A percentile compares a stretch with the other conserved stretches of the same genome.
Conservation (phyloP, 2,329 filamentous ascomycete species). For the Aspergillus jensenii region DNA sequence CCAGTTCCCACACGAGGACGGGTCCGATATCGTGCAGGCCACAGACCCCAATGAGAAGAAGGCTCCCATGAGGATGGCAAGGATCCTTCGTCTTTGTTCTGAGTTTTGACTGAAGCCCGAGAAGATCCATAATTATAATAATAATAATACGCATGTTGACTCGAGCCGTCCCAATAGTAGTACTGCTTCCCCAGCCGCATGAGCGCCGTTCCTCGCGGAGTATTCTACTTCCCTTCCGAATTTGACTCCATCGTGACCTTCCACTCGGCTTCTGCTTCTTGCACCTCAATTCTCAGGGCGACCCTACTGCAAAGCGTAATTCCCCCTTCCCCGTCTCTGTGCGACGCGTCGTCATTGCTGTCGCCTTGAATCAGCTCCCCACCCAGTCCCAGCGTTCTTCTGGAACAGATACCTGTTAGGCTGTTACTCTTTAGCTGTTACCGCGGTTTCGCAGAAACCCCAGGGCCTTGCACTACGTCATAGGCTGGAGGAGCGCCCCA, state of each 20-base stretch:
- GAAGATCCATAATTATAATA: too few species aligned
- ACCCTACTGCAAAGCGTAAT: not conserved
- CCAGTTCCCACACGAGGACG: not conserved
- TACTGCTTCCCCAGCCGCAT: not conserved
- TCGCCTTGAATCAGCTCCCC: not conserved
- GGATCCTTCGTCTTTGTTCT: not conserved
- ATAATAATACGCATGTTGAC: too few species aligned
- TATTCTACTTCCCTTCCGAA: slow-evolving; percentile 27
- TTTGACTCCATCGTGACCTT: slow-evolving; percentile 11
- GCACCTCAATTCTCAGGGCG: not conserved
- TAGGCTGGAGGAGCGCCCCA: slow-evolving; percentile 24
- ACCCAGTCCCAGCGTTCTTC: not conserved
- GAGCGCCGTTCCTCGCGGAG: slow-evolving; percentile 15
- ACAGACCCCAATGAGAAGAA: not conserved
- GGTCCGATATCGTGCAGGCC: not conserved
- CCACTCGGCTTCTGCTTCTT: slow-evolving; percentile 2
- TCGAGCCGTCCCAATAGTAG: not conserved
- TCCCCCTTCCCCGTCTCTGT: not conserved
- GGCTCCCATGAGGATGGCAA: not conserved
- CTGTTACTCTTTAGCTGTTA: slow-evolving; percentile 2
- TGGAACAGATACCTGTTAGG: not conserved
- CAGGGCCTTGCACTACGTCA: slow-evolving; percentile 31
- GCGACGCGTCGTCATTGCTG: not conserved
- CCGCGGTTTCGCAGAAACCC: slow-evolving; percentile 18
- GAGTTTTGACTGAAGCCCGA: too few species aligned